phyloP scores from a whole-genome alignment of 1,284 basidiomycete species.

The Tylopilus orsonianus region DNA sequence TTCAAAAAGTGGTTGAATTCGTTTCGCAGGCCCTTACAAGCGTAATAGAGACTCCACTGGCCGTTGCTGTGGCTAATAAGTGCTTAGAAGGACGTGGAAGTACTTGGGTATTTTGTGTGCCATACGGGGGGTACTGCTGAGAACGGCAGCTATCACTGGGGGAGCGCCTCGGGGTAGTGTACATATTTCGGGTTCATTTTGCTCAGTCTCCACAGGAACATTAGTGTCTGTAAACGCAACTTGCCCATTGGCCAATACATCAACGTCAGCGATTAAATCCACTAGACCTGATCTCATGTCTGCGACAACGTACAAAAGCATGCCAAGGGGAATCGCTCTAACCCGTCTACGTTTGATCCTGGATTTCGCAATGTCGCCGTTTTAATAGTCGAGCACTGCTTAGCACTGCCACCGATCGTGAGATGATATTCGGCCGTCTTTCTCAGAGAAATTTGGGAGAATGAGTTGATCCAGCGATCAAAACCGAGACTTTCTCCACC shows the following conservation, averaged over 20 bases:
- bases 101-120: constrained; percentile 40
- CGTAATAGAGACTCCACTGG: constrained; percentile 62
- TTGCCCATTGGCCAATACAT: constrained; percentile 62
- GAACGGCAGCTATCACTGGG: too few relatives aligned
- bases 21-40: constrained; percentile 53
- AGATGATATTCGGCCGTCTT: constrained; percentile 18
- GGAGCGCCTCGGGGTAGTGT: too few relatives aligned
- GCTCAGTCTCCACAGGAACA: constrained; percentile 65
- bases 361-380: too few relatives aligned
- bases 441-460: constrained; percentile 13
- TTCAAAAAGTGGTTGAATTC: constrained; percentile 59
- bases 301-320: not conserved
- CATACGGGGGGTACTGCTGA: too few relatives aligned
- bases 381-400: too few relatives aligned
- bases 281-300: not conserved
- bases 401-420: constrained; percentile 31
- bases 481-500: constrained; percentile 5
- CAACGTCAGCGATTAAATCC: constrained; percentile 53
- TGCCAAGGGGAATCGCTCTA: too few relatives aligned
- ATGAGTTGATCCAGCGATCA: constrained; percentile 4
- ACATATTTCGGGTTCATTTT: too few relatives aligned
- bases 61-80: constrained; percentile 73
- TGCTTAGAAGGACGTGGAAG: too few relatives aligned
- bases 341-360: too few relatives aligned
- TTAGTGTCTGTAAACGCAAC: constrained; percentile 49